Base-by-base conservation (phyloP, 2,329 filamentous ascomycete species). In the Gremmenia infestans region DNA sequence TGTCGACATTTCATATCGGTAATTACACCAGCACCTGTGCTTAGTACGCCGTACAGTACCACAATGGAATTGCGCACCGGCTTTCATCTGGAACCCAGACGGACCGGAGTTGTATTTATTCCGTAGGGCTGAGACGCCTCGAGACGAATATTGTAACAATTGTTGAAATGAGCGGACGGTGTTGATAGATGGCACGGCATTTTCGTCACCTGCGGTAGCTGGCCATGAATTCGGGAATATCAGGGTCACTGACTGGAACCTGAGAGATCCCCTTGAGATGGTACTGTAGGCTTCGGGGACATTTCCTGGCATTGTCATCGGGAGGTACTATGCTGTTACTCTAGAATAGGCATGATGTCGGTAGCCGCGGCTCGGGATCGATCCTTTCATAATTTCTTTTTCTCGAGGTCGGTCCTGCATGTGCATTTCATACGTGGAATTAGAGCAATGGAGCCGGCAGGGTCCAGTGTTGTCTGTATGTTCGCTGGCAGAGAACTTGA, bases 111-210 rank as follows among this genome's bases (percentile, higher is more conserved):
- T 45, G 37, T 46, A 45, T 54, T 40, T 19, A 4, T 45, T 55
- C 39, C 42, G 40, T 55, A 55, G 53, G 53, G 53, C 53, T 55
- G 53, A 55, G 53, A 55, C 53, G 53, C 28, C 40, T 42, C n/a
- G 25, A 42, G 17, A 42, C 23, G 39, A 52, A 22, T 8, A 12
- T 36, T 42, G 50, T 46, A n/a, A 28, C 19, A 39, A 52, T 43
- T 17, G 23, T 17, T 52, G 48, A 35, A 52, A 52, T 28, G 17
- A 37, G 50, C 22, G 35, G 28, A 8, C 17, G n/a, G n/a, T 9
- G 23, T 32, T 12, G 25, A 47, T 25, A 14, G n/a, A 22, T 9
- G 37, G 25, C 28, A 52, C 50, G 12, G 19, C 42, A 17, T 46
- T n/a, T 39, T 39, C 22, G 15, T 42, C 36, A 32, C 6, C 14